A percentile compares a stretch with the other conserved stretches of the same genome.
phyloP scores from a whole-genome alignment of 352 stramenopile species.

The Pythium chondricola region DNA sequence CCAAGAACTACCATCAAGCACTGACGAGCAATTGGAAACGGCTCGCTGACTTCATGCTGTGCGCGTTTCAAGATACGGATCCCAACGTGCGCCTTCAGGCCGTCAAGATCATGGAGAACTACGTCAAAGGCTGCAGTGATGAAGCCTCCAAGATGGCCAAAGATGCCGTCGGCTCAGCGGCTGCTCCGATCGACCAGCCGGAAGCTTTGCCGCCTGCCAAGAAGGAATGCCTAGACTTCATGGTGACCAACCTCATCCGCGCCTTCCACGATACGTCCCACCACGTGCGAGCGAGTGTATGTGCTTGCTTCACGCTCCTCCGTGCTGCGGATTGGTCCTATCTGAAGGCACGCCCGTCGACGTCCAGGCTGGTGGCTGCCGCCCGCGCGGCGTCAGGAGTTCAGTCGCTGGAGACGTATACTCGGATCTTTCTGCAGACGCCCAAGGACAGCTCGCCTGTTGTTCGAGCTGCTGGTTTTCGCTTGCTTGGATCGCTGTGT shows the following conservation, averaged over 20 bases:
- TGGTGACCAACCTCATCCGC: conserved; percentile 71
- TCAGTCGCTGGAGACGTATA: conserved; percentile 60
- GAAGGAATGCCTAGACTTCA: conserved; percentile 62
- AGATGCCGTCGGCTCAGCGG: neutral
- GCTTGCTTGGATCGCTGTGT: conserved; percentile 68
- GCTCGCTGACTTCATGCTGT: conserved; percentile 72
- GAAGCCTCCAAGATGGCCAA: neutral
- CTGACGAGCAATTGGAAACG: conserved; percentile 65
- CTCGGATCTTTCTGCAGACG: conserved; percentile 66
- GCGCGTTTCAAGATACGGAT: conserved; percentile 78
- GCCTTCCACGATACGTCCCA: conserved; percentile 83
- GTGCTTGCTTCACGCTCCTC: conserved; percentile 83
- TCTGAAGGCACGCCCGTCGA: conserved; percentile 28
- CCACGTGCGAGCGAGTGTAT: conserved; percentile 81
- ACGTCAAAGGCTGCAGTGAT: conserved; percentile 60
- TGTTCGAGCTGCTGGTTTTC: conserved; percentile 72
- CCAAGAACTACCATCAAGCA: conserved; percentile 75
- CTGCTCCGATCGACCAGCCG: no score
- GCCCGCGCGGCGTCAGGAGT: conserved; percentile 19
- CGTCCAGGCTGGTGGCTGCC: conserved; percentile 23
- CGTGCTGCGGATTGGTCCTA: conserved; percentile 56
- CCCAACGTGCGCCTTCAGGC: conserved; percentile 82
- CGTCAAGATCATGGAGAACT: conserved; percentile 85
- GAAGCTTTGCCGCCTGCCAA: conserved; percentile 16
- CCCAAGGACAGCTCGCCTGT: conserved; percentile 75